Percentiles rank a stretch among this genome's conserved stretches.
Evolutionary conservation across 1,284 basidiomycete species (phyloP).

Genomic region (Ceratorhiza oryzae-sativae): DNA sequence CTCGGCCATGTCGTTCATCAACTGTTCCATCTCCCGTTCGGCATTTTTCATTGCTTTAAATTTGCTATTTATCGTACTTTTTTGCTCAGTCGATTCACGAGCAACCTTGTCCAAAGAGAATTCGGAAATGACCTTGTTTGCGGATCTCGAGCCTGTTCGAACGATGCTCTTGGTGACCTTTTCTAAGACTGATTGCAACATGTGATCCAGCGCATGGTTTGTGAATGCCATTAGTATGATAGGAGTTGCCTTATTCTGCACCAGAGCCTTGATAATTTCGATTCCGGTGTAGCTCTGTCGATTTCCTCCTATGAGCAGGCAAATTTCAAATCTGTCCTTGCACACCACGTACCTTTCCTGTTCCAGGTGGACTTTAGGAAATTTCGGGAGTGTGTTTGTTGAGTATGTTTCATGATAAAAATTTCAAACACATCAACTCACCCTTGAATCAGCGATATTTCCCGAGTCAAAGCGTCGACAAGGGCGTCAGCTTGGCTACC

Average conservation of each 20-base stretch:
- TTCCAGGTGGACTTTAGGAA: constrained; percentile 68
- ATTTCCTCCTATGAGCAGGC: background rate
- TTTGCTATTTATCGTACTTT: constrained; percentile 48
- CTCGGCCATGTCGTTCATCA: constrained; percentile 57
- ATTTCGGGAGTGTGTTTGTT: background rate
- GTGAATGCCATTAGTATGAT: constrained; percentile 76
- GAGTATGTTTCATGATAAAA: background rate
- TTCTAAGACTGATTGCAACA: background rate
- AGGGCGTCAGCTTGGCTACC: constrained; percentile 72
- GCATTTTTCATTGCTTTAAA: constrained; percentile 56
- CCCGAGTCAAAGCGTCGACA: constrained; percentile 63
- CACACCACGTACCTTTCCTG: constrained; percentile 65
- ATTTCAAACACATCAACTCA: constrained; percentile 50
- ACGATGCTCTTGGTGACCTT: constrained; percentile 67
- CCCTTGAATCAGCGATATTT: constrained; percentile 75
- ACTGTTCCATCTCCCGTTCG: constrained; percentile 55
- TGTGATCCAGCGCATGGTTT: constrained; percentile 65
- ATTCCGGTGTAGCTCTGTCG: constrained; percentile 68
- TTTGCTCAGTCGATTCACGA: constrained; percentile 52
- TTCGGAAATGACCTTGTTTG: constrained; percentile 63
- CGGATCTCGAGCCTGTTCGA: constrained; percentile 66
- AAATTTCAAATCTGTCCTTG: background rate
- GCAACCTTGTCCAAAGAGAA: constrained; percentile 58
- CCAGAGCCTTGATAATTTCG: constrained; percentile 67
- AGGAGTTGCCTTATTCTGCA: constrained; percentile 59